Evolutionary conservation across 2,329 filamentous ascomycete species (phyloP).

Genomic region (Botrytis medusae): DNA sequence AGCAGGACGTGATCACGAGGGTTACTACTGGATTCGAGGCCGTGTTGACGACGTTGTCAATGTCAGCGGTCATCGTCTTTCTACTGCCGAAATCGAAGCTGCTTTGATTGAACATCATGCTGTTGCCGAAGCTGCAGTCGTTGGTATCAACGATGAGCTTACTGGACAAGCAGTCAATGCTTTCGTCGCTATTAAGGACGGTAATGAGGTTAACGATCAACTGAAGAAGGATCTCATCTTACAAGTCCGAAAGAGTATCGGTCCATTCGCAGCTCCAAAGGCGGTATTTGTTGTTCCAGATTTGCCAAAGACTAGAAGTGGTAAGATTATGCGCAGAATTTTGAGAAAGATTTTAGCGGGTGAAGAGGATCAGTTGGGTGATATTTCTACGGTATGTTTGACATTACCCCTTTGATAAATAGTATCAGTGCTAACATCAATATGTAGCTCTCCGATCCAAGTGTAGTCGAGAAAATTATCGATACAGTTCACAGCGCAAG

Average conservation of each 20-base stretch:
- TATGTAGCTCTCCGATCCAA: constrained; percentile 78
- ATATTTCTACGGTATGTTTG: constrained; percentile 72
- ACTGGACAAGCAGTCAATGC: constrained; percentile 97
- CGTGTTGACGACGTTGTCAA: constrained; percentile 99
- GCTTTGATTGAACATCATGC: constrained; percentile 88
- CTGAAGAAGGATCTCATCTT: constrained; percentile 90
- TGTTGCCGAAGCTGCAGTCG: constrained; percentile 92
- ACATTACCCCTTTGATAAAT: constrained; percentile 17
- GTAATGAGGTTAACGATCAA: constrained; percentile 71
- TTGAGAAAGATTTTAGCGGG: constrained; percentile 95
- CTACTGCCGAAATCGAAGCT: constrained; percentile 96
- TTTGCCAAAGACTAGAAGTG: constrained; percentile 93
- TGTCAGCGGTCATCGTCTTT: constrained; percentile 92
- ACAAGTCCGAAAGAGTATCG: constrained; percentile 96
- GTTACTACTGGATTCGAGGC: constrained; percentile 99
- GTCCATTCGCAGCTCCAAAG: constrained; percentile 95
- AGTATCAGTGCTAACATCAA: constrained; percentile 20
- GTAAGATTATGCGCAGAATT: constrained; percentile 98
- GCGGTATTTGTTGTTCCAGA: constrained; percentile 88
- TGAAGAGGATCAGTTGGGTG: constrained; percentile 94
- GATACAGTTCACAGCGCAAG: constrained; percentile 54
- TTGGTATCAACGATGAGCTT: constrained; percentile 88
- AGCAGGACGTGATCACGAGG: constrained; percentile 92
- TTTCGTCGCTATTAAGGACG: constrained; percentile 90
- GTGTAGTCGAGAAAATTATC: constrained; percentile 88